These are phyloP conservation scores for Camelina sativa DNA, from an alignment of 345 rosid genomes.

Conservation along the genomic window DNA sequence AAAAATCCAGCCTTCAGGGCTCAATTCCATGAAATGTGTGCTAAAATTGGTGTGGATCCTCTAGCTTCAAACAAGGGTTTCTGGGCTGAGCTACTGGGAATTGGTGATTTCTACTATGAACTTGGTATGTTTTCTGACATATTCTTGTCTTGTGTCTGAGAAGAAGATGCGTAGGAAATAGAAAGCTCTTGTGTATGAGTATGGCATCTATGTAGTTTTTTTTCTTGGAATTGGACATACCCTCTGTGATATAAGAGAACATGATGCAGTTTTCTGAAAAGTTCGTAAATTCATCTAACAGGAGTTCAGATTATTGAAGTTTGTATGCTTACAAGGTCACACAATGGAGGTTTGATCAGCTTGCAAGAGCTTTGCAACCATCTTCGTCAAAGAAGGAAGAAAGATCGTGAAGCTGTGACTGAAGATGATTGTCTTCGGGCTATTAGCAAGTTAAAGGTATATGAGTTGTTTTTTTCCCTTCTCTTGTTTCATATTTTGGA, in stretches of 20 bases:
- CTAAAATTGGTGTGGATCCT: slow-evolving; percentile 96
- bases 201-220: background rate
- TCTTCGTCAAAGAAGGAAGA: slow-evolving; percentile 71
- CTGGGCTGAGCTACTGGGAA: slow-evolving; percentile 97
- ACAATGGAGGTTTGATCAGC: slow-evolving; percentile 88
- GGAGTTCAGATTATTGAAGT: slow-evolving; percentile 95
- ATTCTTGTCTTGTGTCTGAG: background rate
- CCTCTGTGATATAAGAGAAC: background rate
- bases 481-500: background rate
- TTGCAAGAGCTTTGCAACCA: slow-evolving; percentile 78
- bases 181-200: slow-evolving; percentile 2
- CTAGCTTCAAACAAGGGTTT: slow-evolving; percentile 92
- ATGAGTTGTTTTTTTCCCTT: background rate
- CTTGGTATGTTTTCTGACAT: slow-evolving; percentile 54
- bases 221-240: background rate
- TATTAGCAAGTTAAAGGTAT: slow-evolving; percentile 90
- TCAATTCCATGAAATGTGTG: slow-evolving; percentile 94
- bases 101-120: slow-evolving; percentile 96
- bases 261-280: background rate
- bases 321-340: slow-evolving; percentile 88
- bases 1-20: slow-evolving; percentile 88
- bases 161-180: background rate
- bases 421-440: slow-evolving; percentile 98
- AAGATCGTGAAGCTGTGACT: slow-evolving; percentile 78
- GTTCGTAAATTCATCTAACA: slow-evolving; percentile 52